Evolutionary conservation across 331 rosid genomes (phyloP).

Genomic region (Rosa hybrid): DNA sequence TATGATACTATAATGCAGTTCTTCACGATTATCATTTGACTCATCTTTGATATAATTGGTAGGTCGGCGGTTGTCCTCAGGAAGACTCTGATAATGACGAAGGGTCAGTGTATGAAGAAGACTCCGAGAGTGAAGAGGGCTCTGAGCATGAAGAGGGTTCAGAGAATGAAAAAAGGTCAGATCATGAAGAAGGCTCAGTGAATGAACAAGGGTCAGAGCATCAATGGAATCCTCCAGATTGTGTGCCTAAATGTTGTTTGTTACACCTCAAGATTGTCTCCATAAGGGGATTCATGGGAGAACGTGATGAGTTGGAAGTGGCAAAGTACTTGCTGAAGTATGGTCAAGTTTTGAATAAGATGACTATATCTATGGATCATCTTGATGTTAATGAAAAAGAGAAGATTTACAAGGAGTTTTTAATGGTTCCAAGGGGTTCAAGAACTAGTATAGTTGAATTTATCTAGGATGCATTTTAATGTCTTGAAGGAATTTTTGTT

Average conservation of each 20-base stretch:
- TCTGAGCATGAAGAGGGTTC: background rate
- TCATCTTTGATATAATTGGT: background rate
- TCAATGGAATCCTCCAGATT: constrained; percentile 7
- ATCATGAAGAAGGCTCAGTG: too few relatives aligned
- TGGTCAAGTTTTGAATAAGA: background rate
- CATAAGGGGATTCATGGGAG: background rate
- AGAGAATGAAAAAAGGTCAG: background rate
- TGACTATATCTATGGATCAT: background rate
- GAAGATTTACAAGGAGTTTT: background rate
- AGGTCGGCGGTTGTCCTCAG: background rate
- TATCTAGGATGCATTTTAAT: background rate
- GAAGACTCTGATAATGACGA: background rate
- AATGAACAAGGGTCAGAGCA: background rate
- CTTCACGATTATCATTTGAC: background rate
- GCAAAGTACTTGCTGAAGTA: constrained; percentile 1
- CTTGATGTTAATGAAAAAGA: background rate
- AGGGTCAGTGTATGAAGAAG: background rate
- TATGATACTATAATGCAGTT: background rate
- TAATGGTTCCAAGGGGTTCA: background rate
- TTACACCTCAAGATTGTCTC: background rate
- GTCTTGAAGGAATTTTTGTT: background rate
- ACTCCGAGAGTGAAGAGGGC: background rate
- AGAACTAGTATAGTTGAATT: background rate
- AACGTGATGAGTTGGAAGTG: background rate
- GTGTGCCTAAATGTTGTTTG: constrained; percentile 2